Evolutionary conservation across 2,329 filamentous ascomycete species (phyloP).

Genomic region (Hymenoscyphus fraxineus): DNA sequence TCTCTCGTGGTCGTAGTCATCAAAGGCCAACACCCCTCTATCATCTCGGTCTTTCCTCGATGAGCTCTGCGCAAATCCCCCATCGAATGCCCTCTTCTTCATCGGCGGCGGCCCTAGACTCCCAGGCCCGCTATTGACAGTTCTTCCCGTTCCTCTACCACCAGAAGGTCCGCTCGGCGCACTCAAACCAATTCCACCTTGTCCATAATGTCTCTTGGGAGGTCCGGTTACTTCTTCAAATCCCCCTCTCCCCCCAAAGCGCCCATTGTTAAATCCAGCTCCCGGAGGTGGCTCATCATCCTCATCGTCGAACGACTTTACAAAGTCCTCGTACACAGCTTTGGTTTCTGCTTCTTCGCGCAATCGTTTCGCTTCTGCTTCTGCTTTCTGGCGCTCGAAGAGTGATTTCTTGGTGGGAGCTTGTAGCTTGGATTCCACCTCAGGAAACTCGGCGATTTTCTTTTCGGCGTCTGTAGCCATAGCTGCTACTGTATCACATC

Average conservation of each 20-base stretch:
- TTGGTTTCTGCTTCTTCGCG: slow-evolving; percentile 84
- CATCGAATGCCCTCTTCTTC: slow-evolving; percentile 53
- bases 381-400: slow-evolving; percentile 84
- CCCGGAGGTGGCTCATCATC: slow-evolving; percentile 37
- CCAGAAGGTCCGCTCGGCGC: slow-evolving; percentile 30
- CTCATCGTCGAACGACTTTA: slow-evolving; percentile 69
- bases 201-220: slow-evolving; percentile 62
- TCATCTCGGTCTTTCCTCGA: slow-evolving; percentile 32
- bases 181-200: slow-evolving; percentile 35
- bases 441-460: slow-evolving; percentile 53
- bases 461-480: slow-evolving; percentile 25
- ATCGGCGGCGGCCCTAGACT: slow-evolving; percentile 53
- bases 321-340: slow-evolving; percentile 81
- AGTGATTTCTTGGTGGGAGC: slow-evolving; percentile 79
- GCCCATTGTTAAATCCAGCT: slow-evolving; percentile 21
- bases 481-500: neutral
- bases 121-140: slow-evolving; percentile 55
- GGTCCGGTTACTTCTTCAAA: slow-evolving; percentile 31
- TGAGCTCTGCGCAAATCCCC: slow-evolving; percentile 34
- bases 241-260: slow-evolving; percentile 14
- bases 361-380: slow-evolving; percentile 81
- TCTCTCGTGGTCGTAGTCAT: slow-evolving; percentile 31
- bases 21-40: slow-evolving; percentile 30
- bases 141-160: slow-evolving; percentile 35
- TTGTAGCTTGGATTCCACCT: slow-evolving; percentile 72